phyloP scores from a whole-genome alignment of 768 basidiomycete species.

The Leccinum fibrillosum region DNA sequence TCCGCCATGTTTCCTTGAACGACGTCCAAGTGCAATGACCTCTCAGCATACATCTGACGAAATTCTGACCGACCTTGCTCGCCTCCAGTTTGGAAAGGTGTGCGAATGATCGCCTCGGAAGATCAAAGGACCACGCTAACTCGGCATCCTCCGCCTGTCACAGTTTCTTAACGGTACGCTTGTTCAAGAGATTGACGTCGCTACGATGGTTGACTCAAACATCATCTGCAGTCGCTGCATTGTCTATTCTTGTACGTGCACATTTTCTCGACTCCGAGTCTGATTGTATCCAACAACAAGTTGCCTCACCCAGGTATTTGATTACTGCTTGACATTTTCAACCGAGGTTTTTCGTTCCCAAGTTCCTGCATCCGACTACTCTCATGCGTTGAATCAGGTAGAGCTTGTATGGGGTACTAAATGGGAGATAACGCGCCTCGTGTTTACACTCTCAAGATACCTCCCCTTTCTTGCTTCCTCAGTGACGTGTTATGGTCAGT shows the following conservation, averaged over 20 bases:
- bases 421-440: constrained; percentile 20
- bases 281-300: neutral
- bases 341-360: constrained; percentile 14
- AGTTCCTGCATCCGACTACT: neutral
- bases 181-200: neutral
- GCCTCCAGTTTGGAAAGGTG: constrained; percentile 24
- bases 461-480: constrained; percentile 20
- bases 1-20: neutral
- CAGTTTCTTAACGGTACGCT: constrained; percentile 21
- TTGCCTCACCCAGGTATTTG: constrained; percentile 8
- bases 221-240: constrained; percentile 15
- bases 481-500: constrained; percentile 19
- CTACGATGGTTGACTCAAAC: neutral
- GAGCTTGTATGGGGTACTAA: constrained; percentile 21
- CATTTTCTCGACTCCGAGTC: neutral
- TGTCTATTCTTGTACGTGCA: constrained; percentile 16
- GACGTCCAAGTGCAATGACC: constrained; percentile 5
- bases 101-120: neutral
- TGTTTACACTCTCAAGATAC: constrained; percentile 29
- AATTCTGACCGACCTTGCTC: constrained; percentile 8
- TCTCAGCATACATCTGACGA: constrained; percentile 1
- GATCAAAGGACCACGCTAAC: neutral
- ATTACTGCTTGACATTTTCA: constrained; percentile 24
- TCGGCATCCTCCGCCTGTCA: neutral
- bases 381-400: constrained; percentile 9